phyloP scores from a whole-genome alignment of 208 protist genomes.

The Crithidia sp. region DNA sequence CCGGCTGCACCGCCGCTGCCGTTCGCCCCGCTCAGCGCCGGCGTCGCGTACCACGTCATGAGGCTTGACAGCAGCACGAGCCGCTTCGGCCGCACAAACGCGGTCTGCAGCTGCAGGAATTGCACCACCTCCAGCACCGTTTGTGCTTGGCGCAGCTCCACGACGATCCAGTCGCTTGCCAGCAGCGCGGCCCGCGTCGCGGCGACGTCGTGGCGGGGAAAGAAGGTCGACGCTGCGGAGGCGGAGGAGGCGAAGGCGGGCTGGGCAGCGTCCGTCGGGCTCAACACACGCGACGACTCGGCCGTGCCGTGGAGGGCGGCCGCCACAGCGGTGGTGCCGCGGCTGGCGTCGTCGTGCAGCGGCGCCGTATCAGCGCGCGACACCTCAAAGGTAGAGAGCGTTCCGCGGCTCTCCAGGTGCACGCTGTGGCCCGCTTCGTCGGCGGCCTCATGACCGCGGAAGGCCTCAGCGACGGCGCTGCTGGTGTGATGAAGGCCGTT shows the following conservation, averaged over 20 bases:
- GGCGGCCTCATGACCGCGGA: neutral
- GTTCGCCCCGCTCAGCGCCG: slow-evolving; percentile 46
- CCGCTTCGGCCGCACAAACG: slow-evolving; percentile 75
- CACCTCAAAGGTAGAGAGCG: slow-evolving; percentile 12
- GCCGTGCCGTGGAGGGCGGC: too few species aligned
- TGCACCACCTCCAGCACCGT: slow-evolving; percentile 86
- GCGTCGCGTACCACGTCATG: slow-evolving; percentile 91
- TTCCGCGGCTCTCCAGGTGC: slow-evolving; percentile 14
- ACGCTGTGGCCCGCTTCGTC: neutral
- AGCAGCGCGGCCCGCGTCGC: slow-evolving; percentile 68
- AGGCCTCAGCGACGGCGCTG: neutral
- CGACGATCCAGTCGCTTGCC: slow-evolving; percentile 76
- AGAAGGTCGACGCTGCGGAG: slow-evolving; percentile 26
- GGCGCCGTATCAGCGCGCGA: slow-evolving; percentile 10
- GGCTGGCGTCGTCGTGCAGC: neutral
- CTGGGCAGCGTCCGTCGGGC: too few species aligned
- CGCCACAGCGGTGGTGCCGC: too few species aligned
- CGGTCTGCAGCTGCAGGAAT: slow-evolving; percentile 54
- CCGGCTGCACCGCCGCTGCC: slow-evolving; percentile 10
- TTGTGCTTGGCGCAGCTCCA: slow-evolving; percentile 81
- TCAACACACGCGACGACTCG: too few species aligned
- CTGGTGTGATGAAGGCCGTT: neutral
- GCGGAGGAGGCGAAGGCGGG: neutral
- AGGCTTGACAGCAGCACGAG: slow-evolving; percentile 89
- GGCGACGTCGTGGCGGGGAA: slow-evolving; percentile 64